phyloP scores from a whole-genome alignment of 257 asterid species.

The Solanum chaucha region DNA sequence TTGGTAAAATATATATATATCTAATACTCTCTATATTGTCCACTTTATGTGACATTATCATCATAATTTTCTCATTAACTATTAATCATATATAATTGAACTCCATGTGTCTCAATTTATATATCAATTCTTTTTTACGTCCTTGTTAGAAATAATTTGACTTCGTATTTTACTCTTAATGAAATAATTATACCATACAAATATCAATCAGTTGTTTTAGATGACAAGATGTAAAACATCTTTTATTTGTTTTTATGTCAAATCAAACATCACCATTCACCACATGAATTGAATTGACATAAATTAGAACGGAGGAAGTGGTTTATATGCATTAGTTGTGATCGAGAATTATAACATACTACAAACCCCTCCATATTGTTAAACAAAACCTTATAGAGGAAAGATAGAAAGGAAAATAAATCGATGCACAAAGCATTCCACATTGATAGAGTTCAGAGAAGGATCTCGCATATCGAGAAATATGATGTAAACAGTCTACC shows the following conservation, averaged over 20 bases:
- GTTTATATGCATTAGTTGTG: neutral
- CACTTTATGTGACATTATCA: neutral
- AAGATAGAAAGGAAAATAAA: neutral
- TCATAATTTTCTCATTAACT: neutral
- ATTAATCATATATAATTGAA: neutral
- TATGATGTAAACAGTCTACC: neutral
- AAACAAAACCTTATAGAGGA: neutral
- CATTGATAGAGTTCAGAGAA: fast-evolving
- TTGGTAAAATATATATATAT: neutral
- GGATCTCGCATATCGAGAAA: neutral
- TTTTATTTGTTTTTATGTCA: no score
- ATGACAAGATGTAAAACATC: neutral
- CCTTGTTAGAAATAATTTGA: neutral
- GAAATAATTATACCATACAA: neutral
- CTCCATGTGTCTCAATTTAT: no score
- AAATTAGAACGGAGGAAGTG: neutral
- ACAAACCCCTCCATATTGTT: neutral
- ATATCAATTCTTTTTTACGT: no score
- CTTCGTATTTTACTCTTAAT: neutral
- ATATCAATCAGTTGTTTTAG: neutral
- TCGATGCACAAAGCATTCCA: neutral
- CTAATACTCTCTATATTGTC: neutral
- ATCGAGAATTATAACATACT: neutral
- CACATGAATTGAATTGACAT: neutral
- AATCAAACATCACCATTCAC: neutral